These are phyloP conservation scores for Heracleum sosnowskyi DNA, from an alignment of 129 eudicot genomes.

Conservation along the genomic window DNA sequence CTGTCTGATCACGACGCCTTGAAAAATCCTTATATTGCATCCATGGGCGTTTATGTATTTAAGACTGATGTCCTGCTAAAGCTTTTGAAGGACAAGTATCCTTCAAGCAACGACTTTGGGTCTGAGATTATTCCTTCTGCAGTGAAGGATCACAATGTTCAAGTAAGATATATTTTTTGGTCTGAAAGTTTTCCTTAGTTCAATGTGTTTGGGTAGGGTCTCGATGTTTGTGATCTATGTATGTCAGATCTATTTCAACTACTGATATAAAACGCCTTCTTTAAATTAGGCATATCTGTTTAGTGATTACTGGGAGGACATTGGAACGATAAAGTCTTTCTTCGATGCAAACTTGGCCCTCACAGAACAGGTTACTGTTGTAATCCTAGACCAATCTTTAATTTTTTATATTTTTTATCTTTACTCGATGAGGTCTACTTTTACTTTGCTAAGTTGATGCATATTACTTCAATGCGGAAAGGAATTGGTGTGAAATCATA, in stretches of 20 bases:
- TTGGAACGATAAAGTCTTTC: slow-evolving; percentile 76
- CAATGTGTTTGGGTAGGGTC: not conserved
- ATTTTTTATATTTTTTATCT: not conserved
- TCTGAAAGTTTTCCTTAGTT: not conserved
- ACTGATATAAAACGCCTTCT: not conserved
- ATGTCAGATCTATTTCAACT: not conserved
- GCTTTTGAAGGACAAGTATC: slow-evolving; percentile 67
- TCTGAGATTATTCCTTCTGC: slow-evolving; percentile 91
- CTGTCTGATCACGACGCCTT: slow-evolving; percentile 60
- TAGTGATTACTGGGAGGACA: slow-evolving; percentile 97
- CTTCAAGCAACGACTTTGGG: slow-evolving; percentile 81
- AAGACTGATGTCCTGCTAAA: slow-evolving; percentile 62
- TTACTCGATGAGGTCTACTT: not conserved
- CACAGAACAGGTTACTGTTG: slow-evolving; percentile 57
- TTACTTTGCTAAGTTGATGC: not conserved
- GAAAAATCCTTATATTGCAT: slow-evolving; percentile 78
- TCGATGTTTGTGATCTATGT: not conserved
- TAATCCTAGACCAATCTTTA: not conserved
- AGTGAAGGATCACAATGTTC: slow-evolving; percentile 60
- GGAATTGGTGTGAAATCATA: not conserved
- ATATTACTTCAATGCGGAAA: not conserved
- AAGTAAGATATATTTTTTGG: slow-evolving; percentile 25
- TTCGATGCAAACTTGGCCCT: slow-evolving; percentile 88
- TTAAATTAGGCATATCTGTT: slow-evolving; percentile 67
- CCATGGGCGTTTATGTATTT: slow-evolving; percentile 95